Evolutionary conservation across 2,329 filamentous ascomycete genomes (phyloP), one percentile per base, ranked within the genome.

Genomic region (Colletotrichum cuscutae): DNA sequence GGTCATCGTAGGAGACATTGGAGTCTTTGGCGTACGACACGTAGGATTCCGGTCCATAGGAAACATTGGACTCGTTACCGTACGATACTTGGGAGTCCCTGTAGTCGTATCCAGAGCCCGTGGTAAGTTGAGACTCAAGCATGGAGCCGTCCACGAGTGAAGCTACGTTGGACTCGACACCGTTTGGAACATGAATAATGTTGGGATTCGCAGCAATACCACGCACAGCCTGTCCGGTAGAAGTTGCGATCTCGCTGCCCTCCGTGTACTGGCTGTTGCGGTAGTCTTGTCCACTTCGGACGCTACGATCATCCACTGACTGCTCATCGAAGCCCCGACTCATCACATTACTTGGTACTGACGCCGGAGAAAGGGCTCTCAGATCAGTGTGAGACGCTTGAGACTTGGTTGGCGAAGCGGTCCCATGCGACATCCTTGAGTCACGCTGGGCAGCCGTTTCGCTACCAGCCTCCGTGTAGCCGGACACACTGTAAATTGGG

Each of bases 401-500:
- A 19, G 90, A 89, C 76, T 89, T 91, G 35, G 88, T 89, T 1
- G 89, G 86, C 1, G 93, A 93, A 24, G 84, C 85, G 3, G 82
- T 81, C 19, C 80, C 81, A 15, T 86, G 86, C 57, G 87, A 87
- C 37, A 88, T 83, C 70, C 86, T 83, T 1, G 90, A 90, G 71
- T 92, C 88, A 61, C 89, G 89, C 77, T 89, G 89, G 35, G 83
- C 83, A 42, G 87, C 87, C 32, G 85, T 84, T 74, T 91, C 88
- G 77, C 87, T 91, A 65, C 90, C 90, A 59, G 91, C 90, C 77
- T 95, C 91, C 4, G 90, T 92, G 78, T 95, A 96, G 74, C 95
- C 97, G 12, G 95, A 96, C 19, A 98, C 94, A 77, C 95, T 98
- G 76, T 97, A 95, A 72, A 97, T 95, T 0, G 96, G 96, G 79